Evolutionary conservation across 2,329 filamentous ascomycete species (phyloP).

Genomic region (Dactylellina leptospora): DNA sequence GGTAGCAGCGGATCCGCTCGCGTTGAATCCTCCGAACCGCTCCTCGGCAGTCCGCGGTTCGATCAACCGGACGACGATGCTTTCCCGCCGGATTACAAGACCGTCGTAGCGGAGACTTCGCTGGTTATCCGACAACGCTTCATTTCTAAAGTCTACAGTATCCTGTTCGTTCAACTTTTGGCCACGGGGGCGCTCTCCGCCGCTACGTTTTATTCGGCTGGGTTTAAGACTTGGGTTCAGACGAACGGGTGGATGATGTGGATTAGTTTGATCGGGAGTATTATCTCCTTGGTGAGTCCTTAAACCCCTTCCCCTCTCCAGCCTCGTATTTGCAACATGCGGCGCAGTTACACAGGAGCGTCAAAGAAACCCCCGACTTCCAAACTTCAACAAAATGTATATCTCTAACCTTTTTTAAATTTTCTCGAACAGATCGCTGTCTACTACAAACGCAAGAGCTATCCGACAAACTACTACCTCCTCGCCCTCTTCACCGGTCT

Average conservation of each 20-base stretch:
- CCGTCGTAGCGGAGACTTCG: conserved; percentile 89
- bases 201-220: conserved; percentile 81
- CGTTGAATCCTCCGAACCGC: conserved; percentile 42
- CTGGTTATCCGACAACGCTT: conserved; percentile 97
- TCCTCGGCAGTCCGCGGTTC: conserved; percentile 36
- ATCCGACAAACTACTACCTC: conserved; percentile 94
- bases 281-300: conserved; percentile 70
- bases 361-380: too few relatives aligned
- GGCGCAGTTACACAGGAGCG: conserved; percentile 15
- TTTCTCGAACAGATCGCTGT: conserved; percentile 59
- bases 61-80: conserved; percentile 46
- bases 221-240: conserved; percentile 89
- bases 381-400: too few relatives aligned
- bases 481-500: conserved; percentile 86
- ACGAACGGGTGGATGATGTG: conserved; percentile 83
- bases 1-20: conserved; percentile 37
- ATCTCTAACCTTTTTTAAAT: conserved; percentile 14
- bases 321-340: neutral
- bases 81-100: conserved; percentile 74
- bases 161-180: conserved; percentile 92
- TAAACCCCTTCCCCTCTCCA: neutral
- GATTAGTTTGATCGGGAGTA: conserved; percentile 69
- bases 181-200: conserved; percentile 81
- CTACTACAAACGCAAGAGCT: conserved; percentile 94
- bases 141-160: conserved; percentile 95